Evolutionary conservation across 495 filamentous ascomycete species (phyloP).

Genomic region (Achaetomiella virescens): DNA sequence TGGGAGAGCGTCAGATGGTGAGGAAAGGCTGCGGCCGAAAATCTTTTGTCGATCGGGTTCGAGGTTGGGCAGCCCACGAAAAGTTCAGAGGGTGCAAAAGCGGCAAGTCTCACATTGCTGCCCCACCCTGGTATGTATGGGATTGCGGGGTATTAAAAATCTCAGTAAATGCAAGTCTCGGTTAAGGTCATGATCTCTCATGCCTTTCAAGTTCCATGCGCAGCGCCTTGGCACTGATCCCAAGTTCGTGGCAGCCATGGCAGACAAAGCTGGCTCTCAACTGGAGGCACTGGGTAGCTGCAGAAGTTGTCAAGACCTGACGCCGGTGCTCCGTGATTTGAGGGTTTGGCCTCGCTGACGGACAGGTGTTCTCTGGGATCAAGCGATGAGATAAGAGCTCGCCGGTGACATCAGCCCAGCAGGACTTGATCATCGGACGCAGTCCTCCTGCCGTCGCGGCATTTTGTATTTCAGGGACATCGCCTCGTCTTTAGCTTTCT

Average conservation of each 20-base stretch:
- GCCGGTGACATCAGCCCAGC: background rate
- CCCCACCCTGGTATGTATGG: background rate
- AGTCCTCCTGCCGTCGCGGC: background rate
- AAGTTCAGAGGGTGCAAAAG: background rate
- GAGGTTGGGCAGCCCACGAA: constrained; percentile 8
- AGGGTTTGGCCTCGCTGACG: too few relatives aligned
- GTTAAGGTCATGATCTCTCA: too few relatives aligned
- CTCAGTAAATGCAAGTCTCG: background rate
- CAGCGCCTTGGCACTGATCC: background rate
- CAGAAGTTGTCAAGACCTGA: too few relatives aligned
- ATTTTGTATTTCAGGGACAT: background rate
- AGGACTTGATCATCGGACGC: background rate
- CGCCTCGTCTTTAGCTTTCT: background rate
- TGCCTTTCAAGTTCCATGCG: too few relatives aligned
- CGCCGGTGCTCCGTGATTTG: too few relatives aligned
- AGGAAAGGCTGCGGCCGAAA: background rate
- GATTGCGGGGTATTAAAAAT: background rate
- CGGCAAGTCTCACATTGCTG: background rate
- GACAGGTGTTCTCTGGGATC: too few relatives aligned
- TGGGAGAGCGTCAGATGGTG: background rate
- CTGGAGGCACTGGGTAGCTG: too few relatives aligned
- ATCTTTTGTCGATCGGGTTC: constrained; percentile 3
- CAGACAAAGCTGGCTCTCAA: background rate
- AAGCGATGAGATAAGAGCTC: too few relatives aligned
- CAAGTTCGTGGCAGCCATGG: background rate